Evolutionary conservation across 2,329 filamentous ascomycete genomes (phyloP), one percentile per base, ranked within the genome.

Genomic region (Fusarium marasasianum): DNA sequence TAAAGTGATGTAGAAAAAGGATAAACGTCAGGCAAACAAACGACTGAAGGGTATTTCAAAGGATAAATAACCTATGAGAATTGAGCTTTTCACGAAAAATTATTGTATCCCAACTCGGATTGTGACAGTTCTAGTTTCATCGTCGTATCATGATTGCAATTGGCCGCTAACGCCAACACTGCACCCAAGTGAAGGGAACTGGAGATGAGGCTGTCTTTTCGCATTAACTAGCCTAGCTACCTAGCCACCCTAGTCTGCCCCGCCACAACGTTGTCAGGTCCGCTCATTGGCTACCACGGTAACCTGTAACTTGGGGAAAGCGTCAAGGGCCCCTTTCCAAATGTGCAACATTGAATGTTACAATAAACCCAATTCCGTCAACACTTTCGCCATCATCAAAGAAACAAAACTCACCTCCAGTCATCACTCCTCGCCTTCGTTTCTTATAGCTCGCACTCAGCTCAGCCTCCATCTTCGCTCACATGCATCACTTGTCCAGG

Each of bases 191-290:
- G 18, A 37, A 50, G 56, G 29, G 38, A 33, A 22, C 22, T 62
- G 38, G 41, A 48, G 53, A 17, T 59, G 37, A 47, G 26, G 44
- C 44, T 53, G 43, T 24, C 17, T 33, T n/a, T 63, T 29, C 51
- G 20, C 51, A 67, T 44, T 26, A n/a, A n/a, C n/a, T n/a, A n/a
- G n/a, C n/a, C n/a, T n/a, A n/a, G n/a, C n/a, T n/a, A n/a, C n/a
- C n/a, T n/a, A 75, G 75, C 75, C 75, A 77, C 71, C 40, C 14
- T 17, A 22, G 6, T 15, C 15, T n/a, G 51, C 75, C 69, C 71
- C 71, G 69, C 75, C 73, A 77, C 72, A 66, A 22, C 22, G 7
- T 24, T 15, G 33, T 29, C 5, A 44, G 18, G 44, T 18, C 41
- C 66, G 37, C 64, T 70, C 31, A 76, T 75, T 76, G 75, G 73